Evolutionary conservation across 257 asterid genomes (phyloP).

Genomic region (Solanum pimpinellifolium): DNA sequence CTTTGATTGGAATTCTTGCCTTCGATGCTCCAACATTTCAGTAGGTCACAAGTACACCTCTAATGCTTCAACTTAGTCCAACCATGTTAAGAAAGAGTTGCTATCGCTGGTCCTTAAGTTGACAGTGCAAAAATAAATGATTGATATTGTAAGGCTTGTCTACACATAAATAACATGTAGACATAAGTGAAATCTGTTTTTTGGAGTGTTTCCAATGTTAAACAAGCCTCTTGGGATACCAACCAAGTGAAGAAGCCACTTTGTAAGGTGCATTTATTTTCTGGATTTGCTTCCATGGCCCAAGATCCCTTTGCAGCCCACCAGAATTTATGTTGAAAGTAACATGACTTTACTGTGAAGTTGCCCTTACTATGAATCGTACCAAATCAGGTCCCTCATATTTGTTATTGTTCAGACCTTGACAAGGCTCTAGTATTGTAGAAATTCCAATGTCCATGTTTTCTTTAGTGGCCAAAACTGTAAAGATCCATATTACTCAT

Average conservation of each 20-base stretch:
- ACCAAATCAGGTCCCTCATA: neutral
- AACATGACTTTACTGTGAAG: neutral
- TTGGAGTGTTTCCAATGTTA: neutral
- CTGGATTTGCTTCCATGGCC: neutral
- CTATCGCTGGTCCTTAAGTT: neutral
- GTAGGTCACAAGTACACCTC: neutral
- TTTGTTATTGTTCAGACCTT: neutral
- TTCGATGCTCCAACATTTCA: neutral
- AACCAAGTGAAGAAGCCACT: neutral
- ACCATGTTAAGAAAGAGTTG: neutral
- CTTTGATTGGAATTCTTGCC: neutral
- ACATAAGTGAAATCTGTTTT: neutral
- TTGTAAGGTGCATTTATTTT: neutral
- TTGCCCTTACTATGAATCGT: neutral
- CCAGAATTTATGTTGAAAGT: neutral
- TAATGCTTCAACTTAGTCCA: neutral
- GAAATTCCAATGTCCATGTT: neutral
- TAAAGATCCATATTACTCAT: neutral
- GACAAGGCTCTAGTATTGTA: neutral
- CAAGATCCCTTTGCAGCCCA: neutral
- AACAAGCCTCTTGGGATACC: neutral
- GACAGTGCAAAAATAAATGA: neutral
- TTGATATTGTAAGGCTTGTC: neutral
- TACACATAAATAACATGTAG: neutral
- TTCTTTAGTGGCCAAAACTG: neutral